Evolutionary conservation across 2,329 filamentous ascomycete genomes (phyloP).

Genomic region (Cladosporium sp.): DNA sequence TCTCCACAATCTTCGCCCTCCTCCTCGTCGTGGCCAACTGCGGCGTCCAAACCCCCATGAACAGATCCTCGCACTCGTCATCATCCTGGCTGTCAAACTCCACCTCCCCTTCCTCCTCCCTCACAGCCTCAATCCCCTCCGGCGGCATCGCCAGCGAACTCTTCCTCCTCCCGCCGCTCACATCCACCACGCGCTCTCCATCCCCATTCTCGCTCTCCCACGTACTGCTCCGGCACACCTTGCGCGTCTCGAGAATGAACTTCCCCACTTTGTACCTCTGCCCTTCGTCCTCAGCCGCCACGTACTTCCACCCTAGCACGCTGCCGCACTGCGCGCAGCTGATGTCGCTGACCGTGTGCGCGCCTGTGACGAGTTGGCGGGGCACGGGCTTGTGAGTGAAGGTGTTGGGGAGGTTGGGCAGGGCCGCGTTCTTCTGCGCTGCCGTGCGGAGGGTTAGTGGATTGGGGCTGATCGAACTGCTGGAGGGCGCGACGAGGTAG

Average conservation of each 20-base stretch:
- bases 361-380: conserved; percentile 56
- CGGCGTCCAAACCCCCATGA: conserved; percentile 56
- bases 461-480: conserved; percentile 22
- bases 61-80: conserved; percentile 61
- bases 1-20: conserved; percentile 25
- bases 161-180: conserved; percentile 16
- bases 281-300: conserved; percentile 54
- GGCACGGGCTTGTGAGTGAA: conserved; percentile 50
- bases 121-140: conserved; percentile 13
- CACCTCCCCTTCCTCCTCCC: conserved; percentile 30
- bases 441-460: conserved; percentile 17
- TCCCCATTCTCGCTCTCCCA: conserved; percentile 43
- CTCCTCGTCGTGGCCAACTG: conserved; percentile 45
- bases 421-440: conserved; percentile 21
- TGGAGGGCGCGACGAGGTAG: conserved; percentile 51
- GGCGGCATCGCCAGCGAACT: conserved; percentile 17
- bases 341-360: conserved; percentile 57
- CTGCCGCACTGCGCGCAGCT: conserved; percentile 50
- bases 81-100: conserved; percentile 62
- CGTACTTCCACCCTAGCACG: conserved; percentile 60
- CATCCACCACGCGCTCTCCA: conserved; percentile 13
- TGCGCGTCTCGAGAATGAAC: conserved; percentile 57
- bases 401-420: conserved; percentile 51
- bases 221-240: conserved; percentile 42
- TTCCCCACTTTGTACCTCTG: conserved; percentile 63